phyloP scores from a whole-genome alignment of 75 land plant genomes.

The Adiantum capillusveneris region DNA sequence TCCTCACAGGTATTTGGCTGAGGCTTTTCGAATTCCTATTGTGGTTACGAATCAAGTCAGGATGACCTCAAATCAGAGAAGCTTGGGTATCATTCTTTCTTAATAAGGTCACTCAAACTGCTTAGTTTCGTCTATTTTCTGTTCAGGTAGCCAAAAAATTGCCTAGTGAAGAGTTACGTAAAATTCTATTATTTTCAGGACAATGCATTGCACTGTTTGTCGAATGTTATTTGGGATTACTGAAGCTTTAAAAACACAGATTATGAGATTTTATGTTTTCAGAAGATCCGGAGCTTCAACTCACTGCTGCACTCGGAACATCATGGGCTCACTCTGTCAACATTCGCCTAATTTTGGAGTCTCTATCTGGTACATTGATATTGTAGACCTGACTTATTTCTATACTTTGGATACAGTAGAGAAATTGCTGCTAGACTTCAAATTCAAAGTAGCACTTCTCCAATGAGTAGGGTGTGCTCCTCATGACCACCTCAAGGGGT shows the following conservation, averaged over 20 bases:
- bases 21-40: conserved; percentile 63
- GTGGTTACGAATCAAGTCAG: conserved; percentile 89
- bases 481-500: too few relatives aligned
- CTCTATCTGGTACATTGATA: conserved; percentile 43
- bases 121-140: too few relatives aligned
- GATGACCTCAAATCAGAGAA: conserved; percentile 12
- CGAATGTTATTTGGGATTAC: too few relatives aligned
- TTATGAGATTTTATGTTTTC: too few relatives aligned
- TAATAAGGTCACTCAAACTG: too few relatives aligned
- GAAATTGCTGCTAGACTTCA: not conserved
- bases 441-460: not conserved
- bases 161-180: too few relatives aligned
- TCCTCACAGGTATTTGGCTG: conserved; percentile 58
- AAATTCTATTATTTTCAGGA: too few relatives aligned
- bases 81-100: conserved; percentile 5
- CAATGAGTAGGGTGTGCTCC: too few relatives aligned
- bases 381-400: not conserved
- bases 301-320: conserved; percentile 73
- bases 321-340: conserved; percentile 91
- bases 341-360: conserved; percentile 73
- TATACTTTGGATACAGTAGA: not conserved
- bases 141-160: too few relatives aligned
- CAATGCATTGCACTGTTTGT: too few relatives aligned
- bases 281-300: conserved; percentile 37
- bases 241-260: too few relatives aligned